Evolutionary conservation across 2,329 filamentous ascomycete genomes (phyloP).

Genomic region (Phyllosticta capitalensis): DNA sequence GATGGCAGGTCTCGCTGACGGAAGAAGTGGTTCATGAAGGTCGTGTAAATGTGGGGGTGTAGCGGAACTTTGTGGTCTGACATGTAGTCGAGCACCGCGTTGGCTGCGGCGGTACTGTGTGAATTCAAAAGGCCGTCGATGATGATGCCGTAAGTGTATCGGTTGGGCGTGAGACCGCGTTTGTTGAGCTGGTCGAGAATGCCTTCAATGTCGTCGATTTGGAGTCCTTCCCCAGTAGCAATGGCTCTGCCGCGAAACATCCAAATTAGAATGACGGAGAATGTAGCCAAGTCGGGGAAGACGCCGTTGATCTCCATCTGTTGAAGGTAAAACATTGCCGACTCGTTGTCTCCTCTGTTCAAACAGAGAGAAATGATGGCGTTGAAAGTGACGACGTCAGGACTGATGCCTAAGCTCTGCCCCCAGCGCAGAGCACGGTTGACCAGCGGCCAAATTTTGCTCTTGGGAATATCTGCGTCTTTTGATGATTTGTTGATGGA

Average conservation of each 20-base stretch:
- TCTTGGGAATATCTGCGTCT: background rate
- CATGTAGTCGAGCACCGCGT: conserved; percentile 56
- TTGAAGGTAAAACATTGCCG: conserved; percentile 45
- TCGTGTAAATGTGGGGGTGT: conserved; percentile 62
- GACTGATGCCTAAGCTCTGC: conserved; percentile 34
- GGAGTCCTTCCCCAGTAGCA: conserved; percentile 11
- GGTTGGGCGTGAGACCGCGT: background rate
- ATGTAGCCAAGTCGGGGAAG: conserved; percentile 57
- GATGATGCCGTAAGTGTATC: conserved; percentile 53
- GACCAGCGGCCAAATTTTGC: background rate
- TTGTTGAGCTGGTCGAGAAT: background rate
- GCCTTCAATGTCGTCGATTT: background rate
- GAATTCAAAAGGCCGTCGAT: conserved; percentile 53
- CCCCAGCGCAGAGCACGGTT: conserved; percentile 33
- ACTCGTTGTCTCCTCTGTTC: conserved; percentile 36
- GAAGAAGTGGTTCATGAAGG: conserved; percentile 61
- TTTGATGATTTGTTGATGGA: conserved; percentile 14
- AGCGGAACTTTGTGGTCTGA: conserved; percentile 41
- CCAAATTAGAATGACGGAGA: conserved; percentile 60
- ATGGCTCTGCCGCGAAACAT: conserved; percentile 43
- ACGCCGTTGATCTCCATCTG: conserved; percentile 51
- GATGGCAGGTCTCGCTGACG: conserved; percentile 48
- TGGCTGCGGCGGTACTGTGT: conserved; percentile 43
- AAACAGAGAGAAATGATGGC: conserved; percentile 56
- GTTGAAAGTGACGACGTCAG: conserved; percentile 51